These are phyloP conservation scores for Penicillium sp. DNA, from an alignment of 2,329 filamentous ascomycete species.

Conservation along the genomic window DNA sequence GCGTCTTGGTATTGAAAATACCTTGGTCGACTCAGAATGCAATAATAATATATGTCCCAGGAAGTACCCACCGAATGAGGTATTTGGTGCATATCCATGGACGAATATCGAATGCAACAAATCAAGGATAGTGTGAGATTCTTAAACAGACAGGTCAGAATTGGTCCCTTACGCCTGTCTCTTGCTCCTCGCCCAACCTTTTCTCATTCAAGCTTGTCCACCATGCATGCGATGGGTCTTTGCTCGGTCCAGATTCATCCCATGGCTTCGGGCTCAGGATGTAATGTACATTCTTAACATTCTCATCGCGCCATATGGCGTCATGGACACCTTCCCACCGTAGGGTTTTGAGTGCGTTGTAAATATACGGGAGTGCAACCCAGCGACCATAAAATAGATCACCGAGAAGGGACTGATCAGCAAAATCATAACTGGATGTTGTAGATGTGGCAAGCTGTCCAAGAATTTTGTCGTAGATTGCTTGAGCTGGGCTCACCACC, in stretches of 20 bases:
- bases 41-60: too few species aligned
- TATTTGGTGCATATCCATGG: too few species aligned
- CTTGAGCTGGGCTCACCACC: background rate
- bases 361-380: constrained; percentile 59
- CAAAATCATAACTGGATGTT: constrained; percentile 52
- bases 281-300: constrained; percentile 63
- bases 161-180: background rate
- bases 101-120: too few species aligned
- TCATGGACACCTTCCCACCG: constrained; percentile 53
- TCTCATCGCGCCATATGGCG: constrained; percentile 58
- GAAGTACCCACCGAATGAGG: too few species aligned
- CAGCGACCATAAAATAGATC: constrained; percentile 57
- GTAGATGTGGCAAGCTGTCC: background rate
- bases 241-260: constrained; percentile 46
- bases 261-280: constrained; percentile 62
- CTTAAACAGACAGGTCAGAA: background rate
- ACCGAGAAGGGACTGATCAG: constrained; percentile 40
- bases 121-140: too few species aligned
- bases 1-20: too few species aligned
- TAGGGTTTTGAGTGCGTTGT: constrained; percentile 47
- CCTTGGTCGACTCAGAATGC: too few species aligned
- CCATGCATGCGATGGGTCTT: background rate
- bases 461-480: background rate
- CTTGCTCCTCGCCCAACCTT: background rate
- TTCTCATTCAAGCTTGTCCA: background rate